Percentiles rank a stretch among this genome's conserved stretches.
Evolutionary conservation across 805 yeast species (phyloP).

Genomic region (Lipomyces japonicus): DNA sequence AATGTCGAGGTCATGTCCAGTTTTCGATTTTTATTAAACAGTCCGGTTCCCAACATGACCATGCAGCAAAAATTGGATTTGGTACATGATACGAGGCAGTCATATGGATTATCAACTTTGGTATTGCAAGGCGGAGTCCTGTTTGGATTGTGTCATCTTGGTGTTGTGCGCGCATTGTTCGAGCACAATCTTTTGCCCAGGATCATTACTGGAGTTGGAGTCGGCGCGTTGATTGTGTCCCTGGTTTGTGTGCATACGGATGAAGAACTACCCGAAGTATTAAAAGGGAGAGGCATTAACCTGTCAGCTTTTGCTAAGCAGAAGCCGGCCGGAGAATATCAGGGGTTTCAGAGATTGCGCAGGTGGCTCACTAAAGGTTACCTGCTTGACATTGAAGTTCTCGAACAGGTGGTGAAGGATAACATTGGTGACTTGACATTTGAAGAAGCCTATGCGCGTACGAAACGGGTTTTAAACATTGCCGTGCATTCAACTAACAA

Average conservation of each 20-base stretch:
- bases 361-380: constrained; percentile 75
- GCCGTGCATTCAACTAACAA: constrained; percentile 77
- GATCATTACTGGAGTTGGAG: constrained; percentile 86
- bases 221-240: constrained; percentile 91
- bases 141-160: constrained; percentile 90
- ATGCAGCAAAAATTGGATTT: constrained; percentile 62
- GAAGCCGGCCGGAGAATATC: background rate
- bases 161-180: constrained; percentile 82
- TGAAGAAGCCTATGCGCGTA: constrained; percentile 82
- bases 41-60: constrained; percentile 34
- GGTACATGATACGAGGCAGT: constrained; percentile 80
- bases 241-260: constrained; percentile 71
- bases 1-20: constrained; percentile 70
- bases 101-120: constrained; percentile 86
- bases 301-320: constrained; percentile 14
- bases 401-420: constrained; percentile 71
- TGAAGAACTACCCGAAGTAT: constrained; percentile 53
- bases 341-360: constrained; percentile 39
- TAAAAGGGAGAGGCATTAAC: constrained; percentile 20
- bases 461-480: constrained; percentile 76
- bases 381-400: constrained; percentile 77
- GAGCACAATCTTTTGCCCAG: constrained; percentile 73
- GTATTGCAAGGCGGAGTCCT: constrained; percentile 92
- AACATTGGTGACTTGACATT: constrained; percentile 81
- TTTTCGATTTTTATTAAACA: constrained; percentile 50